Base-by-base conservation (phyloP, 192 early-diverging fungal genomes). In the Coemansia sp. region DNA sequence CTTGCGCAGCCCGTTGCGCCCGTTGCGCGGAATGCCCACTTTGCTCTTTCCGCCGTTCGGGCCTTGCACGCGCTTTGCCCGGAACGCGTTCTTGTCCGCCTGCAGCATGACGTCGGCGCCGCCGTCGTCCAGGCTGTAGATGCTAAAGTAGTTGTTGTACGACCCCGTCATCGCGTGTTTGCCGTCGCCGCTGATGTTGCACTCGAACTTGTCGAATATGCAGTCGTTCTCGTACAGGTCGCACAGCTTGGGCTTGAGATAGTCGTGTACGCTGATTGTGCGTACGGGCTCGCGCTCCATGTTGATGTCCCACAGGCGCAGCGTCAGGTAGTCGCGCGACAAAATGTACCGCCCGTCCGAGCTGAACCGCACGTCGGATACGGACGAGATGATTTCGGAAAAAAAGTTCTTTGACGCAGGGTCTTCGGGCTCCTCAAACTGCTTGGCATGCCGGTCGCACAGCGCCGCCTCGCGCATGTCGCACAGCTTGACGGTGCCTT, bases 171-270 rank as follows among this genome's bases (percentile, higher is more conserved):
- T 83, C 3, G 84, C 90, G 52, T 87, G 95, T 90, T 84, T 84
- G 72, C 94, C 94, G 73, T 96, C 89, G 36, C 94, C 96, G 75
- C 93, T 94, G 65, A 98, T 93, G 37, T 88, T 95, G 84, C 96
- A 98, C 80, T 99, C 97, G 65, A 99, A 99, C 83, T 99, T 99
- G 86, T 99, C 97, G 84, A 99, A 99, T 74, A 99, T 99, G 74
- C 94, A 96, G 78, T 99, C 97, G 82, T 97, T 99, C 69, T 99
- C 97, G 84, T 99, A 99, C 15, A 99, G 80, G 68, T 99, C 97
- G 79, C 97, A 99, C 44, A 99, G 84, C 77, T 97, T 97, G 76
- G 89, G 87, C 76, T 90, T 86, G 31, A 99, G 82, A 60, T 96
- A 90, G 70, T 99, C 95, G 77, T 99, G 97, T 31, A 99, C 94